A percentile compares a stretch with the other conserved stretches of the same genome.
phyloP scores from a whole-genome alignment of 768 basidiomycete genomes.

The Pisolithus sp. region DNA sequence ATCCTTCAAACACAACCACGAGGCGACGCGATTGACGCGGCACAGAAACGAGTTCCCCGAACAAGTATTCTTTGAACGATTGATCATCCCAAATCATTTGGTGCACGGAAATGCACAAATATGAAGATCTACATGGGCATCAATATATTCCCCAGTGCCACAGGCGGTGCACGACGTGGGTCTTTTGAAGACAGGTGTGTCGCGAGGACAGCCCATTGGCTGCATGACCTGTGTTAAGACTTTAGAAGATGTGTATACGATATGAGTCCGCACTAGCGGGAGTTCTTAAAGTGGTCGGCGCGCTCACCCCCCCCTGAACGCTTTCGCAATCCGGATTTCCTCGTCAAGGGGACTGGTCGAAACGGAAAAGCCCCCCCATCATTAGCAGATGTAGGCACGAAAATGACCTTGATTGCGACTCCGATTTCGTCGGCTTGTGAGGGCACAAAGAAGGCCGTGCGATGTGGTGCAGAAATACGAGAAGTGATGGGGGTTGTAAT shows the following conservation, averaged over 20 bases:
- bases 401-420: slow-evolving; percentile 76
- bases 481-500: too few species aligned
- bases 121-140: slow-evolving; percentile 42
- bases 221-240: neutral
- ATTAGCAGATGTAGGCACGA: slow-evolving; percentile 45
- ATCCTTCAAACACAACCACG: slow-evolving; percentile 6
- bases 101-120: slow-evolving; percentile 53
- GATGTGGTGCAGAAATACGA: slow-evolving; percentile 29
- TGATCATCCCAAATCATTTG: slow-evolving; percentile 50
- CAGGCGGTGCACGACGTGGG: too few species aligned
- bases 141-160: slow-evolving; percentile 43
- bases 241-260: too few species aligned
- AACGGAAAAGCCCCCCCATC: slow-evolving; percentile 61
- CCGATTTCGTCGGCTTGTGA: slow-evolving; percentile 48
- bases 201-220: neutral
- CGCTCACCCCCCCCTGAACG: too few species aligned
- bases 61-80: slow-evolving; percentile 50
- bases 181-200: too few species aligned
- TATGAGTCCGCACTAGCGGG: slow-evolving; percentile 19
- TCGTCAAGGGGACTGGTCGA: slow-evolving; percentile 44
- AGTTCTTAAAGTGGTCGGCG: too few species aligned
- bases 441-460: slow-evolving; percentile 80
- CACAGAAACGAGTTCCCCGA: slow-evolving; percentile 30
- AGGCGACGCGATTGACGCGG: slow-evolving; percentile 25
- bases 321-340: too few species aligned